Evolutionary conservation across 352 stramenopile species (phyloP).

Genomic region (Globisporangium iwayamae): DNA sequence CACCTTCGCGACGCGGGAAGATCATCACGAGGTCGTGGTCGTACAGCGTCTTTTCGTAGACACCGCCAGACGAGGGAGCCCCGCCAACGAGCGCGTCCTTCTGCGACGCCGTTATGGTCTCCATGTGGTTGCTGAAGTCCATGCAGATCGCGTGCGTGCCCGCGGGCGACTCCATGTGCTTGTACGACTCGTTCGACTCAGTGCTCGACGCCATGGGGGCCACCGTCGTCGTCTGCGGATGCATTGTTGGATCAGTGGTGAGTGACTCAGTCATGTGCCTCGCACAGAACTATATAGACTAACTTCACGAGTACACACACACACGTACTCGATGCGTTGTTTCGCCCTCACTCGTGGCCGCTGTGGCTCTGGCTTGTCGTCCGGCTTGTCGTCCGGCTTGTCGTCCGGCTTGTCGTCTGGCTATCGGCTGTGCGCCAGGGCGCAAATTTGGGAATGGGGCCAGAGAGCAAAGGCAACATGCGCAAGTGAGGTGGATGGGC

Average conservation of each 20-base stretch:
- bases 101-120: constrained; percentile 24
- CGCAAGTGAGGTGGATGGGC: not conserved
- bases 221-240: not conserved
- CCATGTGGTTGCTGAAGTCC: constrained; percentile 41
- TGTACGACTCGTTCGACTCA: constrained; percentile 26
- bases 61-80: constrained; percentile 1
- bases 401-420: not conserved
- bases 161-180: constrained; percentile 33
- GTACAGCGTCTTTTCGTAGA: constrained; percentile 56
- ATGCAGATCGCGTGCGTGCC: constrained; percentile 32
- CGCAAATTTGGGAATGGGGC: constrained; percentile 6
- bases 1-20: constrained; percentile 60
- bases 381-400: not conserved
- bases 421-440: not conserved
- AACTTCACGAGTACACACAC: not conserved
- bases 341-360: not conserved
- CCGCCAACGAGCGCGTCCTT: constrained; percentile 19
- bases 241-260: not conserved
- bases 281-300: not conserved
- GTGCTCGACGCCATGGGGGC: constrained; percentile 4
- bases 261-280: not conserved
- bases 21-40: constrained; percentile 81
- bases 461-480: not conserved
- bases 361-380: not conserved
- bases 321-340: not conserved